Evolutionary conservation across 106 monocot species (phyloP).

Genomic region (Dioscorea zingiberensis): DNA sequence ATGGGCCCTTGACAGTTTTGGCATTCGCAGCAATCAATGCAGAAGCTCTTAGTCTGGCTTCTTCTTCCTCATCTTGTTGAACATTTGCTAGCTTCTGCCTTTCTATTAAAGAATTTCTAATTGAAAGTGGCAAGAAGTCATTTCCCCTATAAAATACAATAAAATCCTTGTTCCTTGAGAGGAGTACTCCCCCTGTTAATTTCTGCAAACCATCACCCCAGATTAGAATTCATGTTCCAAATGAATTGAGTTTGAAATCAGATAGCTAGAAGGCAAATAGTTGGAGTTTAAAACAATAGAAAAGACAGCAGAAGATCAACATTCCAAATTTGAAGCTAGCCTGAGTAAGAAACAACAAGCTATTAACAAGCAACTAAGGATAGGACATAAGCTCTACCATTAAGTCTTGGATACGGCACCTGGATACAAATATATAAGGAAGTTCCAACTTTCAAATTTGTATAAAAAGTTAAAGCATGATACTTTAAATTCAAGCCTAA

Average conservation of each 20-base stretch:
- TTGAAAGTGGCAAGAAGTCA: constrained; percentile 63
- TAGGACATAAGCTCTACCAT: no score
- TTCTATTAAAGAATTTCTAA: constrained; percentile 47
- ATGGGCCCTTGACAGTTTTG: constrained; percentile 24
- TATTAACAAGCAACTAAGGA: no score
- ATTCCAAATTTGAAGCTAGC: no score
- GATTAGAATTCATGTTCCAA: constrained; percentile 8
- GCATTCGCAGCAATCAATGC: constrained; percentile 21
- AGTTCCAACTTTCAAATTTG: no score
- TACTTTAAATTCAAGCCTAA: no score
- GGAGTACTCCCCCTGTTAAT: constrained; percentile 80
- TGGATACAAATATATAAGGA: no score
- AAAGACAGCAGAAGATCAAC: background rate
- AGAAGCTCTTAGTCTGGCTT: constrained; percentile 61
- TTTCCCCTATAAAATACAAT: constrained; percentile 94
- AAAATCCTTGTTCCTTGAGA: constrained; percentile 95
- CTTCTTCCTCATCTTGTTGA: constrained; percentile 74
- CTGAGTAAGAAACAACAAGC: no score
- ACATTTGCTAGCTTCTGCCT: constrained; percentile 47
- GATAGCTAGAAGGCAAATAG: background rate
- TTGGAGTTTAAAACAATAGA: no score
- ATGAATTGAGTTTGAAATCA: background rate
- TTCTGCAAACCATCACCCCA: constrained; percentile 33
- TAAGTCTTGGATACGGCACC: no score
- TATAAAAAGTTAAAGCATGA: no score